Base-by-base conservation (phyloP, 768 basidiomycete species). In the Rhizopogon vesiculosus region DNA sequence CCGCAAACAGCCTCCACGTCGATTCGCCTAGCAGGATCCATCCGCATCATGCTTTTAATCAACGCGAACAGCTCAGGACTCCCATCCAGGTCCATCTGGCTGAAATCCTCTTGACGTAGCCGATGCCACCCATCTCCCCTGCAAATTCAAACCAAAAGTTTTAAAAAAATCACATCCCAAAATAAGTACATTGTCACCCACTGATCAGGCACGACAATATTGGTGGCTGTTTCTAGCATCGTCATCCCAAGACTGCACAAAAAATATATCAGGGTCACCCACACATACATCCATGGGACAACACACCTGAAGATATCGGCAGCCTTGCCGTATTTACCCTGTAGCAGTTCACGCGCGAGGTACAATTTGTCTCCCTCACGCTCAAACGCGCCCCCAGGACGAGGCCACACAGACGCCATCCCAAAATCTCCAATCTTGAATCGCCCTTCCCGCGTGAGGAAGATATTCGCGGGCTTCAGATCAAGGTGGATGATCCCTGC, bases 381-480 rank as follows among this genome's bases (percentile, higher is more conserved):
- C 71, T 98, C 96, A 67, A 98, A 93, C n/a, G 70, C 69, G 13
- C 74, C 76, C 3, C 69, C 61, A 7, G 62, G 48, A 40, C 93
- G 77, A 1, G 93, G 93, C 89, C 92, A 95, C 51, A 93, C 64
- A 6, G 92, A 91, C n/a, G 96, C 95, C 86, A 99, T 93, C 8
- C 97, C 97, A 74, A 98, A 98, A 70, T 99, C 97, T 7, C 96
- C 96, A 68, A 99, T 93, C 75, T 93, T 93, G 75, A 99, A 88
- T 44, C 88, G 82, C 1, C 97, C 97, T 42, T 86, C 81, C 7
- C 78, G 77, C 9, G 91, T 93, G 63, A 99, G 79, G 67, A 99
- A 93, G 50, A 99, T 87, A 69, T 99, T 99, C 42, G 93, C 93
- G 12, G 97, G 97, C 75, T 99, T 99, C 60, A 99, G 73, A 74